These are phyloP conservation scores for Vaccinium macrocarpon DNA, from an alignment of 148 eudicot genomes.

Conservation along the genomic window DNA sequence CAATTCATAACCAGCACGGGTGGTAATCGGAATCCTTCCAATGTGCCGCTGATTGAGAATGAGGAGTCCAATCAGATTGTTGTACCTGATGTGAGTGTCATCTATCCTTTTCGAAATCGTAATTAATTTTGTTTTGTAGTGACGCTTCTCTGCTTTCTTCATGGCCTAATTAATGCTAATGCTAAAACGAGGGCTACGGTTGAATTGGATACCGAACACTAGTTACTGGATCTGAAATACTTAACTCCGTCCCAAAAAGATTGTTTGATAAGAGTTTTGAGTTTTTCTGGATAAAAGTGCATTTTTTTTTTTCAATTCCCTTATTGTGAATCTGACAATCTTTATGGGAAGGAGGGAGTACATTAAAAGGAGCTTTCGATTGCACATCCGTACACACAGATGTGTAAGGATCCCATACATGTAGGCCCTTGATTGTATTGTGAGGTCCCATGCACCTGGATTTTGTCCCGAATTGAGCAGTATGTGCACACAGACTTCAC, in stretches of 20 bases:
- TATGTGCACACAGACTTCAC: neutral
- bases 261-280: no score
- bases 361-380: no score
- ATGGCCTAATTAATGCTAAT: neutral
- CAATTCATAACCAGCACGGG: conserved; percentile 66
- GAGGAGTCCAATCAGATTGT: conserved; percentile 65
- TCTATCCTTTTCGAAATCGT: neutral
- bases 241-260: no score
- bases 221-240: neutral
- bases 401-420: neutral
- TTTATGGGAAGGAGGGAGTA: no score
- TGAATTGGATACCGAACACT: neutral
- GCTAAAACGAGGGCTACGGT: neutral
- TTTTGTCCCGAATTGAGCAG: neutral
- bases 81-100: conserved; percentile 64
- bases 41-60: conserved; percentile 53
- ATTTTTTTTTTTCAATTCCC: no score
- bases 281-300: no score
- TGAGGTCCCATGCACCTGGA: neutral
- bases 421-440: neutral
- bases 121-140: neutral
- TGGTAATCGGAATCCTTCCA: conserved; percentile 31
- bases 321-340: no score
- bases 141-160: neutral
- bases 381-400: neutral